Evolutionary conservation across 306 rosid genomes (phyloP).

Genomic region (Medicago arabica): DNA sequence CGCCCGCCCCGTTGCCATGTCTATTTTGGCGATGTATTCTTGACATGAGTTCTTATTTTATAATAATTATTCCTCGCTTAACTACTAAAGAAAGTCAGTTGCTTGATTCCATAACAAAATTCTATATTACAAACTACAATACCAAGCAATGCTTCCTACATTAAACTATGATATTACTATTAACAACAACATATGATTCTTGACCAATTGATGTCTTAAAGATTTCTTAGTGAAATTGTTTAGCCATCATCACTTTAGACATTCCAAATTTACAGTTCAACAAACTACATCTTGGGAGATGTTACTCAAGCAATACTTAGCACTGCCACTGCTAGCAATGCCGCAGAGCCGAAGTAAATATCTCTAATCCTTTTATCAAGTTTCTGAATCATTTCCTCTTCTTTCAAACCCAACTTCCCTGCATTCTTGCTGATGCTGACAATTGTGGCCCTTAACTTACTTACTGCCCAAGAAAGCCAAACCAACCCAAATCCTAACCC

Average conservation of each 20-base stretch:
- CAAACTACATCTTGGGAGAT: constrained; percentile 13
- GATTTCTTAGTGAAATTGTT: constrained; percentile 24
- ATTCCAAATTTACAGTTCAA: constrained; percentile 39
- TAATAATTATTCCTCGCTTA: background rate
- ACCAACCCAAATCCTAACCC: constrained; percentile 80
- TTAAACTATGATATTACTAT: background rate
- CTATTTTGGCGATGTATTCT: background rate
- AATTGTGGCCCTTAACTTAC: constrained; percentile 64
- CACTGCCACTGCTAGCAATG: constrained; percentile 66
- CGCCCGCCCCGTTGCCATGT: no score
- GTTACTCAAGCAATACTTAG: constrained; percentile 71
- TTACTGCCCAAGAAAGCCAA: constrained; percentile 84
- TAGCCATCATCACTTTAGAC: background rate
- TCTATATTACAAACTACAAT: constrained; percentile 13
- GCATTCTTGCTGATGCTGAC: constrained; percentile 58
- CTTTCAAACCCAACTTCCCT: constrained; percentile 60
- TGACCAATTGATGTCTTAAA: constrained; percentile 5
- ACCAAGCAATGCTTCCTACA: constrained; percentile 22
- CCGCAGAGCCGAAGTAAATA: constrained; percentile 68
- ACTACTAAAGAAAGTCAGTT: constrained; percentile 19
- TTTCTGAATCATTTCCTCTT: constrained; percentile 62
- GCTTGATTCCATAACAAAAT: constrained; percentile 36
- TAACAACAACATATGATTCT: background rate
- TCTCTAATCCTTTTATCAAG: constrained; percentile 63
- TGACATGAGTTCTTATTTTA: background rate